Evolutionary conservation across 495 filamentous ascomycete genomes (phyloP).

Genomic region (Oleoguttula mirabilis): DNA sequence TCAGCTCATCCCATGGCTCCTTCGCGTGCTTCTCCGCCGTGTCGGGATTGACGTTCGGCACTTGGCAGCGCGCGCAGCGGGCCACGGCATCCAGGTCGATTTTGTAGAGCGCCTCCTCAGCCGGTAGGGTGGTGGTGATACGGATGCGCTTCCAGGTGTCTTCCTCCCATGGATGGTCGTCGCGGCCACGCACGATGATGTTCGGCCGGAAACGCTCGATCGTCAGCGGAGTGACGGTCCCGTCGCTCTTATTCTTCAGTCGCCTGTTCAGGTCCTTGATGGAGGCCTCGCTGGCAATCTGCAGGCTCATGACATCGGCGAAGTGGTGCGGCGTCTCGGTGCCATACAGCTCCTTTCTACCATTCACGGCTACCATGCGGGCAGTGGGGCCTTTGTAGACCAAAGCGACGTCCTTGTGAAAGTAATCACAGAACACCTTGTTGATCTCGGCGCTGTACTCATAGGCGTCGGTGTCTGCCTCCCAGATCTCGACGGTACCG

Average conservation of each 20-base stretch:
- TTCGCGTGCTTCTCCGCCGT: conserved; percentile 31
- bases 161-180: conserved; percentile 29
- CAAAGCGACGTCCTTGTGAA: conserved; percentile 27
- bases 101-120: conserved; percentile 10
- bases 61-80: conserved; percentile 31
- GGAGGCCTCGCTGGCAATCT: conserved; percentile 29
- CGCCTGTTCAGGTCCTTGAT: conserved; percentile 33
- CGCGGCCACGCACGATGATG: conserved; percentile 28
- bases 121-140: conserved; percentile 12
- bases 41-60: conserved; percentile 34
- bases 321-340: conserved; percentile 22
- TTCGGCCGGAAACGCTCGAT: conserved; percentile 38
- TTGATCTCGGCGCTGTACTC: conserved; percentile 24
- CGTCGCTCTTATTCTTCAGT: conserved; percentile 20
- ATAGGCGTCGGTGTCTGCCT: conserved; percentile 25
- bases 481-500: conserved; percentile 29
- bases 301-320: conserved; percentile 31
- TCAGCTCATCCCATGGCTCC: conserved; percentile 33
- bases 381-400: conserved; percentile 31
- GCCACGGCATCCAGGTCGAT: conserved; percentile 33
- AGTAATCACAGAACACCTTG: conserved; percentile 27
- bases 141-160: conserved; percentile 31
- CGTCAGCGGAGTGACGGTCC: conserved; percentile 14
- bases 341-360: conserved; percentile 25
- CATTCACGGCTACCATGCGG: conserved; percentile 24